Evolutionary conservation across 371 early-diverging fungal genomes (phyloP), one percentile per base, ranked within the genome.

Genomic region (Batrachochytrium dendrobatidis): DNA sequence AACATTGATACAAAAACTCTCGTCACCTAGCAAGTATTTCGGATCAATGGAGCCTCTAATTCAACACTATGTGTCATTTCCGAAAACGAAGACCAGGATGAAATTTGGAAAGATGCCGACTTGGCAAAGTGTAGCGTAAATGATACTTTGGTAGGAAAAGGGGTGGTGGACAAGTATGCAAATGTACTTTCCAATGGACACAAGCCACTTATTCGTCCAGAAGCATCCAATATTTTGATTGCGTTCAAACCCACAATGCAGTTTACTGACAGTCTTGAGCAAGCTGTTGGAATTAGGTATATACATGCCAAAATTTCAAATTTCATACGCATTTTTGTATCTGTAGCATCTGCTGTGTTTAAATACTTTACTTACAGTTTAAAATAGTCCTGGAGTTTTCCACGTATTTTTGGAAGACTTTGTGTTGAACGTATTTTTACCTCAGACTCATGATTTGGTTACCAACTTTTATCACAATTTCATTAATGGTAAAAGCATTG

Each of bases 351-450:
- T 39, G 39, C 39, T 17, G 39, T 39, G n/a, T n/a, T 17, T 17
- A 20, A 39, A 15, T 39, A 15, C 20, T 39, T 15, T 39, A 39
- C 39, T 39, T 39, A 39, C 39, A 17, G 12, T 46, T 18, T 8
- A 4, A 46, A 24, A 2, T 12, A 81, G 78, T 46, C 74, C 77
- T 28, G 83, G 77, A 48, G 79, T 71, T 15, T 87, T 87, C 63
- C 73, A 74, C n/a, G 75, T 72, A 31, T 90, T 88, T 71, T 66
- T 90, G 55, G 85, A 90, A 55, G 89, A 90, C 32, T 89, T 88
- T 75, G 77, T 88, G 24, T 65, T 84, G 51, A 84, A 82, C 64
- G 83, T 85, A 17, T 90, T 86, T 57, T 62, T 89, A 32, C 88
- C 88, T 12, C 82, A 84, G 53, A 82, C 88, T 58, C 86, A 88